A percentile compares a stretch with the other conserved stretches of the same genome.
Evolutionary conservation across 2,329 filamentous ascomycete genomes (phyloP).

Genomic region (Aspergillus latus): DNA sequence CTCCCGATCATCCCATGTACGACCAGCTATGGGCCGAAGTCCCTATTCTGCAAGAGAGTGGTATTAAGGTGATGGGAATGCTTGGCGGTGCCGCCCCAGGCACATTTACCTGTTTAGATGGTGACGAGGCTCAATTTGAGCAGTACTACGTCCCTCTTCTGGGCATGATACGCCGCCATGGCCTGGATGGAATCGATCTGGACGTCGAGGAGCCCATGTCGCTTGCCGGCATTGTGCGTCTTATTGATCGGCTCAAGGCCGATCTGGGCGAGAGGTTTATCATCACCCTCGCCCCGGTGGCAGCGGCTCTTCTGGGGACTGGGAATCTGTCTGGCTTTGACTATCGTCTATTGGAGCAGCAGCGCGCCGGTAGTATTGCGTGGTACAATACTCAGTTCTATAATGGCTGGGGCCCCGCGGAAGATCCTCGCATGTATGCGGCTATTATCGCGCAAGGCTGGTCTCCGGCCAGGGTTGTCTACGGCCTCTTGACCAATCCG

Average conservation of each 20-base stretch:
- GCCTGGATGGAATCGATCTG: constrained; percentile 70
- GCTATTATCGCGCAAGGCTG: constrained; percentile 59
- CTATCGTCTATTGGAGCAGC: constrained; percentile 71
- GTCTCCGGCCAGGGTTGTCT: constrained; percentile 69
- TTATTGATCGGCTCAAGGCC: constrained; percentile 65
- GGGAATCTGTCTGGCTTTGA: constrained; percentile 74
- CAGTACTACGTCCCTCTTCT: constrained; percentile 69
- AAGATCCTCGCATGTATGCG: constrained; percentile 47
- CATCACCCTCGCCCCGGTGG: constrained; percentile 79
- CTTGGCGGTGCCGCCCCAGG: constrained; percentile 81
- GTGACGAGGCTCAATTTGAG: constrained; percentile 64
- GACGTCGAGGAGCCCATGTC: constrained; percentile 78
- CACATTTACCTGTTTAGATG: constrained; percentile 64
- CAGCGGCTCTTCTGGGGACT: constrained; percentile 66
- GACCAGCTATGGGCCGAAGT: constrained; percentile 77
- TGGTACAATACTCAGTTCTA: constrained; percentile 97
- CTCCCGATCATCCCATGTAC: constrained; percentile 66
- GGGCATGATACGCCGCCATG: constrained; percentile 61
- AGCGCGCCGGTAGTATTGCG: constrained; percentile 64
- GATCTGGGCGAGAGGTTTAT: constrained; percentile 60
- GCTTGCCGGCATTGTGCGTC: constrained; percentile 62
- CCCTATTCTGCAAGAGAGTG: constrained; percentile 66
- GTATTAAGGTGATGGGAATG: constrained; percentile 82
- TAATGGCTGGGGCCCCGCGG: constrained; percentile 77
- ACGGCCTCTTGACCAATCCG: constrained; percentile 78